A percentile compares a stretch with the other conserved stretches of the same genome.
Evolutionary conservation across 805 yeast species (phyloP).

Genomic region (Nakazawaea wyomingensis): DNA sequence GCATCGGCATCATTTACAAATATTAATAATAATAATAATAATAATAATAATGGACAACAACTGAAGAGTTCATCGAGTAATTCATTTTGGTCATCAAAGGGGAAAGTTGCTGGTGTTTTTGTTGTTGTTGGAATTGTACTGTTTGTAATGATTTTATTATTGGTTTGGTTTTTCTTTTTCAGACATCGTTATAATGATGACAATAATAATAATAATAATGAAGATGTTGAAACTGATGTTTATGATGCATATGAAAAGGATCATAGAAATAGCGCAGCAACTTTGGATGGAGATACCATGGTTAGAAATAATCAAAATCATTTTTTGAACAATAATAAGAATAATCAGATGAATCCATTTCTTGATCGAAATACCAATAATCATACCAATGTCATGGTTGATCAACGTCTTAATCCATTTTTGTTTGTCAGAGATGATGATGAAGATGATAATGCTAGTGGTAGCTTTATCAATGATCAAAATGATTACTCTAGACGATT

Average conservation of each 20-base stretch:
- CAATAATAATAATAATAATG: background rate
- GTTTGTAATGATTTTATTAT: conserved; percentile 31
- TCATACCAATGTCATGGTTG: conserved; percentile 31
- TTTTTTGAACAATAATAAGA: background rate
- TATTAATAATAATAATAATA: too few species aligned
- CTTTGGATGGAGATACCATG: conserved; percentile 15
- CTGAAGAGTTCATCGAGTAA: conserved; percentile 11
- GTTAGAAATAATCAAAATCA: conserved; percentile 2
- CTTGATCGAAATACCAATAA: conserved; percentile 47
- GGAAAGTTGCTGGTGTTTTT: conserved; percentile 82
- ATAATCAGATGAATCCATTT: conserved; percentile 16
- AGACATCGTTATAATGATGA: conserved; percentile 15
- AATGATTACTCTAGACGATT: conserved; percentile 54
- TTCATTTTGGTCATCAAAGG: conserved; percentile 63
- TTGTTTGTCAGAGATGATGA: conserved; percentile 35
- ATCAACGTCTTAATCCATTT: conserved; percentile 56
- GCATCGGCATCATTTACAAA: too few species aligned
- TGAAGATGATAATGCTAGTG: conserved; percentile 28
- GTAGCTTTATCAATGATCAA: conserved; percentile 45
- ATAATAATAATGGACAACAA: background rate
- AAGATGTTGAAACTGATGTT: background rate
- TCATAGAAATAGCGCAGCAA: conserved; percentile 3
- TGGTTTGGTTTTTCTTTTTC: conserved; percentile 36
- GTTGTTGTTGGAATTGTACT: conserved; percentile 69
- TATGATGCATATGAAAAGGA: background rate